Conservation (phyloP, 176 grass and related monocot genomes). For the Lolium multiflorum region DNA sequence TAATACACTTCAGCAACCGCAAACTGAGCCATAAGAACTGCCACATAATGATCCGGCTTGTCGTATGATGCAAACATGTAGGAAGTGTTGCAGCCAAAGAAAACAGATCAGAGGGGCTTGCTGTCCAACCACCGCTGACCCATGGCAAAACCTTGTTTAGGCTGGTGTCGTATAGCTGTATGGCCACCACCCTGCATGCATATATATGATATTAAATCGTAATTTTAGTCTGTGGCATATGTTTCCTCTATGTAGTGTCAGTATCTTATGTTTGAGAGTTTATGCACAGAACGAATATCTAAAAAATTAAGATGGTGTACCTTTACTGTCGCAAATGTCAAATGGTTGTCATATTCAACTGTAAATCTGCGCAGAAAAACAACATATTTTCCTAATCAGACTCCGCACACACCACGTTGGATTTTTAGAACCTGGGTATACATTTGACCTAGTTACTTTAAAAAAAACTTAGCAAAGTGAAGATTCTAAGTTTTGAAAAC, state of each 20-base stretch:
- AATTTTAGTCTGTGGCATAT: background rate
- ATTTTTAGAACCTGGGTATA: background rate
- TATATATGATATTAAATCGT: background rate
- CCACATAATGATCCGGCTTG: background rate
- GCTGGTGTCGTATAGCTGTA: slow-evolving; percentile 42
- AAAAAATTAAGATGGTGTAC: background rate
- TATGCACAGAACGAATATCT: background rate
- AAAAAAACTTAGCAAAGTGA: background rate
- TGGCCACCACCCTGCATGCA: slow-evolving; percentile 51
- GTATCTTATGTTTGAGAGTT: background rate
- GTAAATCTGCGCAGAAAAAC: slow-evolving; percentile 39
- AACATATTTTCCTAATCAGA: background rate
- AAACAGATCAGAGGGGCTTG: slow-evolving; percentile 16
- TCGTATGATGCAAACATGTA: background rate
- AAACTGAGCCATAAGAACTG: too few species aligned
- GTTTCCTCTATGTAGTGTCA: background rate
- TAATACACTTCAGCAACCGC: too few species aligned
- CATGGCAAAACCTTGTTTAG: slow-evolving; percentile 46
- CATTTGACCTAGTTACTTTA: too few species aligned
- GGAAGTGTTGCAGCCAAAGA: background rate
- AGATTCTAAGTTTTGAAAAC: background rate
- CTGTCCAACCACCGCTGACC: slow-evolving; percentile 40
- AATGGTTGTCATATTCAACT: slow-evolving; percentile 43
- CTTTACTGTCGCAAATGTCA: slow-evolving; percentile 62
- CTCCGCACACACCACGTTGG: background rate